Percentiles rank a stretch among this genome's conserved stretches.
These are phyloP conservation scores for Fistulina hepatica DNA, from an alignment of 1,284 basidiomycete genomes.

Conservation along the genomic window DNA sequence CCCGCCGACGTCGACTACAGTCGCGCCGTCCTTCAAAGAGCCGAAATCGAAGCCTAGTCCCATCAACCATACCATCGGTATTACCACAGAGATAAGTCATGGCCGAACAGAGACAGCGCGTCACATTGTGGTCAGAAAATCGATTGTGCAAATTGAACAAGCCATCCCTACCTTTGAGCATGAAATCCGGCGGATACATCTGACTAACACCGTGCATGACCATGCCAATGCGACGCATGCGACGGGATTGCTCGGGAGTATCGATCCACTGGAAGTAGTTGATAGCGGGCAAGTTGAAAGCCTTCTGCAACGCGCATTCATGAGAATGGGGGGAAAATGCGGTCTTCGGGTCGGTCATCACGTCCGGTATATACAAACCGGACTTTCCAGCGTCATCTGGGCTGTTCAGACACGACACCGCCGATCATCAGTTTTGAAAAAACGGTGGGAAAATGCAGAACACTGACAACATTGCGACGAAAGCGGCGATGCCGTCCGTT, in stretches of 20 bases:
- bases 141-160: too few species aligned
- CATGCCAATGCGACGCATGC: slow-evolving; percentile 14
- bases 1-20: slow-evolving; percentile 23
- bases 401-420: slow-evolving; percentile 23
- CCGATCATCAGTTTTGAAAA: slow-evolving; percentile 1
- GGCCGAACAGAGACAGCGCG: too few species aligned
- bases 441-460: neutral
- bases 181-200: slow-evolving; percentile 12
- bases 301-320: too few species aligned
- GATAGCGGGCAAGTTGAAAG: too few species aligned
- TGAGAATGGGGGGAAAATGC: neutral
- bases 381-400: slow-evolving; percentile 65
- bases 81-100: neutral
- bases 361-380: slow-evolving; percentile 56
- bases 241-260: slow-evolving; percentile 14
- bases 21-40: slow-evolving; percentile 11
- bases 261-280: slow-evolving; percentile 13
- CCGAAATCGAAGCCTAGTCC: slow-evolving; percentile 18
- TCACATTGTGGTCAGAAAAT: too few species aligned
- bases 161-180: slow-evolving; percentile 16
- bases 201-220: slow-evolving; percentile 18
- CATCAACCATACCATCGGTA: slow-evolving; percentile 1
- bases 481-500: slow-evolving; percentile 44
- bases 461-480: slow-evolving; percentile 52
- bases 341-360: slow-evolving; percentile 15